phyloP scores from a whole-genome alignment of 108 stramenopile genomes.

The Epipyxis sp. region DNA sequence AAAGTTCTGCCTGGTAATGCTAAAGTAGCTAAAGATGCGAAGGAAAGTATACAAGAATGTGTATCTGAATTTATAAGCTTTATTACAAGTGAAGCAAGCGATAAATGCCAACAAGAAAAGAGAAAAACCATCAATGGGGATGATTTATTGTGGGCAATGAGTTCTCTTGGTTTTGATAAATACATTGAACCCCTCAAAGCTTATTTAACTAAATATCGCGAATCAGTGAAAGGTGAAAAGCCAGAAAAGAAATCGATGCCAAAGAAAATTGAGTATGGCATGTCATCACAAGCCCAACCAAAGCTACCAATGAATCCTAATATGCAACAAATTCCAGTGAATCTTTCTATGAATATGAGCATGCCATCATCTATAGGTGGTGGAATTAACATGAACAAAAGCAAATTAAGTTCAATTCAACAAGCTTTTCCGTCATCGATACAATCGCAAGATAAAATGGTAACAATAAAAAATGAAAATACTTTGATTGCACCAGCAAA shows the following conservation, averaged over 20 bases:
- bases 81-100: conserved; percentile 94
- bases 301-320: too few species aligned
- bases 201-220: conserved; percentile 92
- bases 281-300: too few species aligned
- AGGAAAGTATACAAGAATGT: conserved; percentile 97
- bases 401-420: too few species aligned
- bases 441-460: too few species aligned
- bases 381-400: too few species aligned
- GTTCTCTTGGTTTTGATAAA: conserved; percentile 95
- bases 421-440: too few species aligned
- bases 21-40: conserved; percentile 99
- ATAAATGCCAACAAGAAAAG: conserved; percentile 97
- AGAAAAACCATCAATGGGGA: conserved; percentile 99
- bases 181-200: conserved; percentile 96
- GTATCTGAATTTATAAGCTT: conserved; percentile 99
- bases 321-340: too few species aligned
- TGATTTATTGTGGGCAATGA: conserved; percentile 98
- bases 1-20: conserved; percentile 92
- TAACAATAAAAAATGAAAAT: too few species aligned
- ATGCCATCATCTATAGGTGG: too few species aligned
- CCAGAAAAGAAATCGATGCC: conserved; percentile 6
- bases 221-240: conserved; percentile 48
- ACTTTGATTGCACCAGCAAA: too few species aligned
- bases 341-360: too few species aligned
- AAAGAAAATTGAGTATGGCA: background rate